Evolutionary conservation across 2,329 filamentous ascomycete genomes (phyloP).

Genomic region (Colletotrichum melonis): DNA sequence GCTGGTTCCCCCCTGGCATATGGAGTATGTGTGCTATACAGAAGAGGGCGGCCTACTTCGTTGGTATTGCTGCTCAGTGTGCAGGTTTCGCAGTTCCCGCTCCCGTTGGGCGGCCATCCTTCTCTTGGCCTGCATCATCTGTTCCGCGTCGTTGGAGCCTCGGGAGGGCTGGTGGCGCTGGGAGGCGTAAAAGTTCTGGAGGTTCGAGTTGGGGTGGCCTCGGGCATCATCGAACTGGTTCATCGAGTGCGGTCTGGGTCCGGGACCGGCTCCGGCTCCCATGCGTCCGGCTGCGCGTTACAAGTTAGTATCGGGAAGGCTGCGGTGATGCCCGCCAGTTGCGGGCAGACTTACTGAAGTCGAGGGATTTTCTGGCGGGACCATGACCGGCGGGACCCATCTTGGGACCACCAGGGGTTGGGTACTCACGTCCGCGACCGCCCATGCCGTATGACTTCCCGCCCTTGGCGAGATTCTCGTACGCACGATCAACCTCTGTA

Average conservation of each 20-base stretch:
- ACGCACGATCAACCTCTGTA: constrained; percentile 92
- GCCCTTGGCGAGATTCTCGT: constrained; percentile 96
- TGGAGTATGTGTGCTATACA: constrained; percentile 71
- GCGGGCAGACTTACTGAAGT: constrained; percentile 42
- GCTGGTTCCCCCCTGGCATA: constrained; percentile 47
- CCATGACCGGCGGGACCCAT: constrained; percentile 40
- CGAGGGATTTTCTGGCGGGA: constrained; percentile 43
- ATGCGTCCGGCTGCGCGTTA: constrained; percentile 74
- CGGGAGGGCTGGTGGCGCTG: constrained; percentile 91
- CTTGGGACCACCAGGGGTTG: constrained; percentile 63
- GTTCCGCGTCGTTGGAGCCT: constrained; percentile 90
- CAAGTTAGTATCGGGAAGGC: constrained; percentile 39
- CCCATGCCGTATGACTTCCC: constrained; percentile 86
- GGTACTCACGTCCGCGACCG: constrained; percentile 82
- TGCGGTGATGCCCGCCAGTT: constrained; percentile 35
- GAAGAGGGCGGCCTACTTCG: constrained; percentile 92
- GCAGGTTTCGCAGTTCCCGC: constrained; percentile 98
- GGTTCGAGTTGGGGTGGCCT: constrained; percentile 78
- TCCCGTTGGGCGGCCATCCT: constrained; percentile 99
- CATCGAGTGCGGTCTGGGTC: constrained; percentile 83
- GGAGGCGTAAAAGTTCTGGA: constrained; percentile 93
- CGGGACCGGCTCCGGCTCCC: constrained; percentile 62
- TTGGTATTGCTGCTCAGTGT: constrained; percentile 99
- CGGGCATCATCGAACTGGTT: constrained; percentile 84
- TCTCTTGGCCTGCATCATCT: constrained; percentile 99